Percentiles rank a stretch among this genome's conserved stretches.
These are phyloP conservation scores for Rhododendron williamsianum DNA, from an alignment of 148 eudicot genomes.

Conservation along the genomic window DNA sequence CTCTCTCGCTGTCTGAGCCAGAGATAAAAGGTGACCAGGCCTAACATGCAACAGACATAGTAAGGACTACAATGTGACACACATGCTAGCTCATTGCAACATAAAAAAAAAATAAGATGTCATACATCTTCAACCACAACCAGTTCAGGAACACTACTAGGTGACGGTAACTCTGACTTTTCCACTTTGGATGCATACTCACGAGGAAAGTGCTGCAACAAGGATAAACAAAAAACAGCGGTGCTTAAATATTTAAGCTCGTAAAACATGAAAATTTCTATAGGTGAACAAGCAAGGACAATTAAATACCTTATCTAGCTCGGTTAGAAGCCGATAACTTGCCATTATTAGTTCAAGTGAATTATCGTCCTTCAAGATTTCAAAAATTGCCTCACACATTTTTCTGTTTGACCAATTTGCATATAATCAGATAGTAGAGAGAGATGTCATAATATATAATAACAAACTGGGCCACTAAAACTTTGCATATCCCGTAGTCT, in stretches of 20 bases:
- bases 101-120: neutral
- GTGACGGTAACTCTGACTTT: conserved; percentile 24
- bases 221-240: neutral
- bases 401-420: conserved; percentile 36
- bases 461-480: neutral
- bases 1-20: conserved; percentile 39
- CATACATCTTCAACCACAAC: conserved; percentile 63
- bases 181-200: conserved; percentile 31
- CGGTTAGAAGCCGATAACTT: conserved; percentile 67
- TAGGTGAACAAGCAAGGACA: conserved; percentile 3
- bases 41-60: conserved; percentile 29
- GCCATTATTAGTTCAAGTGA: conserved; percentile 64
- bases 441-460: neutral
- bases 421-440: conserved; percentile 5
- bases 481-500: neutral
- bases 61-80: neutral
- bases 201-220: conserved; percentile 63
- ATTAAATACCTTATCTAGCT: conserved; percentile 62
- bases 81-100: neutral
- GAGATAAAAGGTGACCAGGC: conserved; percentile 81
- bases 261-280: neutral
- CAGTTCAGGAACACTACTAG: conserved; percentile 29
- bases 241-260: neutral
- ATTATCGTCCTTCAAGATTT: conserved; percentile 60
- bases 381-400: conserved; percentile 71